phyloP scores from a whole-genome alignment of 768 basidiomycete genomes.

The Boletellus ananiceps region DNA sequence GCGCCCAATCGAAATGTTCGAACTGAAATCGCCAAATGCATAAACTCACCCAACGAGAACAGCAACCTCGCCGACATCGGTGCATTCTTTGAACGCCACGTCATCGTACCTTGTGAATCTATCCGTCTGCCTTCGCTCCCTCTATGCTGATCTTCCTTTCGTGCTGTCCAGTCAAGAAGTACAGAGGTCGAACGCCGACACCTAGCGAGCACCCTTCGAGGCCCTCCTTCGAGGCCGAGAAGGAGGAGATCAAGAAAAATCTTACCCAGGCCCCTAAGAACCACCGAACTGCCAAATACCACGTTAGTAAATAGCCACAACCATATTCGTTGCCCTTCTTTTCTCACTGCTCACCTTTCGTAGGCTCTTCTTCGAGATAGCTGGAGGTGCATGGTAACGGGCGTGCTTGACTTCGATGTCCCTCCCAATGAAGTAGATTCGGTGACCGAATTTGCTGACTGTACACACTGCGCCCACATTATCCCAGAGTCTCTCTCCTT shows the following conservation, averaged over 20 bases:
- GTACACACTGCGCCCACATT: too few species aligned
- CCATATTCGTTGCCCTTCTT: too few species aligned
- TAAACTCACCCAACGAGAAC: background rate
- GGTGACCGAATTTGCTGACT: too few species aligned
- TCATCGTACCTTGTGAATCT: slow-evolving; percentile 6
- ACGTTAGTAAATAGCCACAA: too few species aligned
- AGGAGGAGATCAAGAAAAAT: background rate
- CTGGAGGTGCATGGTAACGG: too few species aligned
- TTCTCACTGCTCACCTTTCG: too few species aligned
- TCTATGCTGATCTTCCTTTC: background rate
- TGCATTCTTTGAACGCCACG: background rate
- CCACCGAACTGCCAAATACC: too few species aligned
- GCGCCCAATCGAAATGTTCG: background rate
- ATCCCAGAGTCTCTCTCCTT: too few species aligned
- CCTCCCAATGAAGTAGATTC: too few species aligned
- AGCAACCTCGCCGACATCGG: background rate
- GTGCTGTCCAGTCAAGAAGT: slow-evolving; percentile 9
- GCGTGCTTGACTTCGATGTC: too few species aligned
- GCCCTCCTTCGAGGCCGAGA: slow-evolving; percentile 10
- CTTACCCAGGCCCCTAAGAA: too few species aligned
- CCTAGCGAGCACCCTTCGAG: slow-evolving; percentile 12
- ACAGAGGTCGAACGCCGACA: slow-evolving; percentile 16
- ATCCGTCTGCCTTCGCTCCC: background rate
- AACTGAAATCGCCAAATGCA: background rate
- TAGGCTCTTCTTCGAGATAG: too few species aligned